These are phyloP conservation scores for Podila epigama DNA, from an alignment of 192 early-diverging fungal genomes.

Conservation along the genomic window DNA sequence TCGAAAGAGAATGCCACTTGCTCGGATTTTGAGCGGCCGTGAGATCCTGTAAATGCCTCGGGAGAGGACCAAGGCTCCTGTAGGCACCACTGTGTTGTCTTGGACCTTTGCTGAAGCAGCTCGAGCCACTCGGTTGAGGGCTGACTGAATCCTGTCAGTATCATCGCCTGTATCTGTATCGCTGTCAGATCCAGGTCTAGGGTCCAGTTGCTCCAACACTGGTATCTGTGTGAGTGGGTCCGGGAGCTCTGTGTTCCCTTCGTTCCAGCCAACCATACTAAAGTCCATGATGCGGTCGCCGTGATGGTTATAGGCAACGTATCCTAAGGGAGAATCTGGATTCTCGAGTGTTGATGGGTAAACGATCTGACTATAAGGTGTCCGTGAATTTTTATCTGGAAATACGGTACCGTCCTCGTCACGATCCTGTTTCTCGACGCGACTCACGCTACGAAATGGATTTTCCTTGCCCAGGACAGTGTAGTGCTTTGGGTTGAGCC, in stretches of 20 bases:
- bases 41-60: constrained; percentile 48
- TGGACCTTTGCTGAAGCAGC: neutral
- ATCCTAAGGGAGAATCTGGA: constrained; percentile 11
- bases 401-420: constrained; percentile 32
- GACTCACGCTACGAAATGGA: neutral
- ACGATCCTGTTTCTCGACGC: constrained; percentile 3
- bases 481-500: constrained; percentile 23
- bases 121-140: constrained; percentile 26
- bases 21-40: constrained; percentile 29
- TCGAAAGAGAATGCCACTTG: constrained; percentile 49
- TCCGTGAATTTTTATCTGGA: constrained; percentile 6
- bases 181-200: constrained; percentile 8
- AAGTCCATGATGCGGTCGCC: constrained; percentile 57
- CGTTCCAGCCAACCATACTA: constrained; percentile 54
- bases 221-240: constrained; percentile 12
- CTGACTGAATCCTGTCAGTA: constrained; percentile 48
- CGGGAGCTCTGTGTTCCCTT: constrained; percentile 48
- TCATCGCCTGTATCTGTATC: constrained; percentile 43
- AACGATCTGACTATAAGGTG: constrained; percentile 29
- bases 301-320: constrained; percentile 47
- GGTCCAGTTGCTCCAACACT: constrained; percentile 13
- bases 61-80: constrained; percentile 40
- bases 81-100: constrained; percentile 7
- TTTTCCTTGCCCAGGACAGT: neutral
- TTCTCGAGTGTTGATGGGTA: neutral